Evolutionary conservation across 768 basidiomycete genomes (phyloP).

Genomic region (Lentinula edodes): DNA sequence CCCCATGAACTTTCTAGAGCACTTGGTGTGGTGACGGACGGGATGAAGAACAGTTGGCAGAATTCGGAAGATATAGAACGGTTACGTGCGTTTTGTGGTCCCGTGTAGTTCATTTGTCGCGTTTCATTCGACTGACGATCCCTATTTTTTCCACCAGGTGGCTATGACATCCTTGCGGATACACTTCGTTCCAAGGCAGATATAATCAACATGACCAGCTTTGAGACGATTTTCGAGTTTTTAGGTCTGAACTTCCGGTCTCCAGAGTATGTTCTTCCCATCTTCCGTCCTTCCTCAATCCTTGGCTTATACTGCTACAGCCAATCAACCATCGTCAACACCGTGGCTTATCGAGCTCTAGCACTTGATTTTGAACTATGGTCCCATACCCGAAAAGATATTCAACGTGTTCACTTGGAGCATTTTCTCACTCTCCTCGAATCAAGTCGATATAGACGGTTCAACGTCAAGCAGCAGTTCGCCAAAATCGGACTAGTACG

Average conservation of each 20-base stretch:
- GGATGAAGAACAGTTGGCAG: slow-evolving; percentile 81
- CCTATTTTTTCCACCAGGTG: slow-evolving; percentile 40
- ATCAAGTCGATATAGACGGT: slow-evolving; percentile 66
- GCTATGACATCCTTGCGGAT: slow-evolving; percentile 80
- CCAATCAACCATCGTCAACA: slow-evolving; percentile 77
- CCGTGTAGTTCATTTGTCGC: too few relatives aligned
- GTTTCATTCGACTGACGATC: not conserved
- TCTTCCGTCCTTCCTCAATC: not conserved
- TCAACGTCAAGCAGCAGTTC: slow-evolving; percentile 73
- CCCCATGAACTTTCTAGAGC: slow-evolving; percentile 73
- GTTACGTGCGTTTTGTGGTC: slow-evolving; percentile 47
- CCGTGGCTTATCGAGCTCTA: slow-evolving; percentile 74
- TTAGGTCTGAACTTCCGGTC: slow-evolving; percentile 78
- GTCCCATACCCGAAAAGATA: slow-evolving; percentile 63
- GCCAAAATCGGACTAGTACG: slow-evolving; percentile 67
- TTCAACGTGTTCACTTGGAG: slow-evolving; percentile 75
- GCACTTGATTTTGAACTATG: slow-evolving; percentile 91
- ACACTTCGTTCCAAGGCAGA: slow-evolving; percentile 67
- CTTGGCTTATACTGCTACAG: slow-evolving; percentile 27
- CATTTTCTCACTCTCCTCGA: slow-evolving; percentile 76
- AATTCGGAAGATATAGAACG: slow-evolving; percentile 95
- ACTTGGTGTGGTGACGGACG: slow-evolving; percentile 67
- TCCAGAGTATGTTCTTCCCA: slow-evolving; percentile 58
- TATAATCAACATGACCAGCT: slow-evolving; percentile 73
- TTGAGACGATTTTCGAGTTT: slow-evolving; percentile 82